A percentile compares a stretch with the other conserved stretches of the same genome.
Conservation (phyloP, 2,329 filamentous ascomycete genomes). For the Penicillium sp. region DNA sequence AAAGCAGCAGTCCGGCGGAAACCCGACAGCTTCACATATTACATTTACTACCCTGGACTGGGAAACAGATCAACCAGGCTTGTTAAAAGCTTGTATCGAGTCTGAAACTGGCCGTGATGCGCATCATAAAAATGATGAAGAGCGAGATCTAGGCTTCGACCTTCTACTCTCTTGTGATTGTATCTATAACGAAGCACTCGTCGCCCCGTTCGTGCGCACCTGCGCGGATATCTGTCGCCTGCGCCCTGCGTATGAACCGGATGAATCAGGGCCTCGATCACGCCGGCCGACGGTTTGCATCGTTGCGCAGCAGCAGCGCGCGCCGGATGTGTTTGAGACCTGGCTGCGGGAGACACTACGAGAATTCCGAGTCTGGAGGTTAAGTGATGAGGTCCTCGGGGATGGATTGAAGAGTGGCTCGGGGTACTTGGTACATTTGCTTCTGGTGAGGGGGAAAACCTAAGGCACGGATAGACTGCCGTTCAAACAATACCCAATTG, state of each 20-base stretch:
- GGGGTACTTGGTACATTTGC: slow-evolving; percentile 80
- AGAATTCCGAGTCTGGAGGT: slow-evolving; percentile 69
- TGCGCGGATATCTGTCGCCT: slow-evolving; percentile 70
- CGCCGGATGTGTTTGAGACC: slow-evolving; percentile 74
- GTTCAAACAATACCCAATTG: neutral
- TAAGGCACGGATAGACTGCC: neutral
- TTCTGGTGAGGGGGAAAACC: slow-evolving; percentile 51
- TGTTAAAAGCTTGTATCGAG: slow-evolving; percentile 36
- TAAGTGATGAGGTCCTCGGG: slow-evolving; percentile 61
- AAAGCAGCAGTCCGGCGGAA: slow-evolving; percentile 1
- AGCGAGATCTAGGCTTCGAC: slow-evolving; percentile 55
- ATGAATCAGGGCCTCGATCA: slow-evolving; percentile 12
- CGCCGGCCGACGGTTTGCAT: slow-evolving; percentile 62
- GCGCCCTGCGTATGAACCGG: slow-evolving; percentile 34
- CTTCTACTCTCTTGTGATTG: slow-evolving; percentile 83
- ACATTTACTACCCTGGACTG: slow-evolving; percentile 69
- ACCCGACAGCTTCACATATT: slow-evolving; percentile 41
- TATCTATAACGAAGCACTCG: slow-evolving; percentile 86
- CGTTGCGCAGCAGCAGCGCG: slow-evolving; percentile 82
- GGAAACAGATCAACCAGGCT: slow-evolving; percentile 56
- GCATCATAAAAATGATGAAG: slow-evolving; percentile 13
- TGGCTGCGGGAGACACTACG: slow-evolving; percentile 68
- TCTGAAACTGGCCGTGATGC: neutral
- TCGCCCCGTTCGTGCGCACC: slow-evolving; percentile 75
- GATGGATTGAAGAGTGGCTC: slow-evolving; percentile 57